Percentiles rank a stretch among this genome's conserved stretches.
phyloP scores from a whole-genome alignment of 139 green algal genomes.

The Tetraselmis striata region DNA sequence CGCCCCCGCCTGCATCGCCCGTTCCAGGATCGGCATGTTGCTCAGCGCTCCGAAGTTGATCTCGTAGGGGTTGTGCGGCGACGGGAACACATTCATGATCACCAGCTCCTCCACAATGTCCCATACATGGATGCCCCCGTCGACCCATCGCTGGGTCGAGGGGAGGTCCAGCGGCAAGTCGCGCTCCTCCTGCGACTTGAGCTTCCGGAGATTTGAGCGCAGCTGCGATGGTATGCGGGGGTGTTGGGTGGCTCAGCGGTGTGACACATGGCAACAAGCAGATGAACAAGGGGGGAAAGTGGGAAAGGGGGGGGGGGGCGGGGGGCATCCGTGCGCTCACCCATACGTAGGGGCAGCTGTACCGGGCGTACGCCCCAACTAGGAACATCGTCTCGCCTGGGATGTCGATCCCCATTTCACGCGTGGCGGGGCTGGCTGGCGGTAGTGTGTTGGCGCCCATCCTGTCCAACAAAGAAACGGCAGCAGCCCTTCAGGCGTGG shows the following conservation, averaged over 20 bases:
- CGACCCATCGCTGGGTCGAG: conserved; percentile 42
- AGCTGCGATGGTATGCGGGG: too few species aligned
- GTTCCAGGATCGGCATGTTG: conserved; percentile 48
- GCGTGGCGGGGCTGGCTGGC: conserved; percentile 40
- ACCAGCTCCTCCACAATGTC: conserved; percentile 58
- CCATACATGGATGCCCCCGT: conserved; percentile 35
- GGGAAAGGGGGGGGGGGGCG: not conserved
- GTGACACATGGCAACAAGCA: too few species aligned
- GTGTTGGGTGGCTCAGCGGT: too few species aligned
- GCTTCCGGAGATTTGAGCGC: conserved; percentile 16
- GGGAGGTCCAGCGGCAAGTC: conserved; percentile 47
- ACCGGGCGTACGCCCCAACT: conserved; percentile 54
- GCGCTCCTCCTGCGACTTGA: not conserved
- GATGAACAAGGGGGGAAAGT: not conserved
- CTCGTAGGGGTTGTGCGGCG: conserved; percentile 45
- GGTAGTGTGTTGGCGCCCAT: conserved; percentile 23
- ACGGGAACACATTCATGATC: conserved; percentile 36
- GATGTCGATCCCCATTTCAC: conserved; percentile 48
- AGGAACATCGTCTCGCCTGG: conserved; percentile 52
- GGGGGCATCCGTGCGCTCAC: conserved; percentile 14
- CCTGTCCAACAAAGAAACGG: too few species aligned
- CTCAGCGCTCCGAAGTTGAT: conserved; percentile 45
- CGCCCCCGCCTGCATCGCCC: conserved; percentile 39
- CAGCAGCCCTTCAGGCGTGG: too few species aligned
- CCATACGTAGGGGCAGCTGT: conserved; percentile 60